These are phyloP conservation scores for Tritrichomonas musculus DNA, from an alignment of 208 protist genomes.

Conservation along the genomic window DNA sequence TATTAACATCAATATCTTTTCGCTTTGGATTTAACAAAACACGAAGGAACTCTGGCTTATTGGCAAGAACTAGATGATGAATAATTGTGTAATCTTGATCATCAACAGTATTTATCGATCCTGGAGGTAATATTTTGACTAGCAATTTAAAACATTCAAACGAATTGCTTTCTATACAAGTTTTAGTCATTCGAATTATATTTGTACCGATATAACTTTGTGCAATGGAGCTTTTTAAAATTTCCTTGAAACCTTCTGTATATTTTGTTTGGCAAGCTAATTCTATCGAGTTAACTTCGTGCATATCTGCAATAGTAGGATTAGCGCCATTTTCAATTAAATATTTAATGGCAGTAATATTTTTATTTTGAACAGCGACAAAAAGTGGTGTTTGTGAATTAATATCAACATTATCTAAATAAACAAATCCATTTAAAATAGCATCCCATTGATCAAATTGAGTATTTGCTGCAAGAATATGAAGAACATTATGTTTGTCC, in stretches of 20 bases:
- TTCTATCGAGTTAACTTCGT: neutral
- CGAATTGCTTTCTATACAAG: neutral
- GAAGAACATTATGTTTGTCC: neutral
- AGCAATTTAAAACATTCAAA: neutral
- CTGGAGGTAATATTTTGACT: neutral
- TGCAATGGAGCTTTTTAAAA: neutral
- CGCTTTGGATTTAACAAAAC: neutral
- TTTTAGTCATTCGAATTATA: neutral
- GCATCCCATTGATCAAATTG: neutral
- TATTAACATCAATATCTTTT: slow-evolving; percentile 10
- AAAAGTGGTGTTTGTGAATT: neutral
- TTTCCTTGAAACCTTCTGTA: neutral
- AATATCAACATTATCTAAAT: neutral
- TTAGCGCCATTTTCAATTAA: neutral
- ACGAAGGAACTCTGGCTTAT: neutral
- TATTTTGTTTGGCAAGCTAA: neutral
- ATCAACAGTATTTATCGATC: neutral
- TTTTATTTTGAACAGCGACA: neutral
- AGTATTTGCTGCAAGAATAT: neutral
- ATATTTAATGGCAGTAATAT: neutral
- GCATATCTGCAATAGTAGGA: neutral
- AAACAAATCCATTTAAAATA: neutral
- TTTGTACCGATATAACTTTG: neutral
- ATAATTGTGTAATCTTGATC: neutral
- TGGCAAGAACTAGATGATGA: neutral